Evolutionary conservation across 148 eudicot genomes (phyloP), one percentile per base, ranked within the genome.

Genomic region (Hydrangea macrophylla): DNA sequence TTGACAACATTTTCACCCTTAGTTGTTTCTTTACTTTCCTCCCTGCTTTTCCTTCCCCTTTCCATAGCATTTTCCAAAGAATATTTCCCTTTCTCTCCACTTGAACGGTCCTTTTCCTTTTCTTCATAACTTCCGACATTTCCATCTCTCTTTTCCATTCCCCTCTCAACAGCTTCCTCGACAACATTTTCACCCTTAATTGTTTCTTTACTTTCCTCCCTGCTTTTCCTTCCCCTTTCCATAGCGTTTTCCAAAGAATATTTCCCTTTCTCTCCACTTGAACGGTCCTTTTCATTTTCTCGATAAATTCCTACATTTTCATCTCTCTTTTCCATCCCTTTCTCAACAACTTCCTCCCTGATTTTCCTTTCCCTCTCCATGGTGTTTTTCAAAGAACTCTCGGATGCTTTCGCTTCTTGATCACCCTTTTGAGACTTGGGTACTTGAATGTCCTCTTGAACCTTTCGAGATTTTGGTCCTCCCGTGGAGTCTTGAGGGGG

Each of bases 121-220:
- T n/a, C n/a, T n/a, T n/a, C n/a, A n/a, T n/a, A n/a, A n/a, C n/a
- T n/a, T n/a, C n/a, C n/a, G n/a, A n/a, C n/a, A n/a, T n/a, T 45
- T 45, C n/a, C 22, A 12, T 12, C 18, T 13, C 51, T 48, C 53
- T 48, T 5, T 48, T 1, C 53, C 6, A 7, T 15, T 48, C 22
- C 6, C 53, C 44, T 27, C 33, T 25, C 27, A 23, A 23, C 55
- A 7, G 17, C 13, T 36, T 68, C 57, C 9, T 10, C 7, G 9
- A 11, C 2, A 3, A 2, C 3, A 37, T 27, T 42, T 57, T 58
- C 30, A 18, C 33, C 17, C 39, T 30, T 5, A 30, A 27, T 8
- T 18, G 27, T 18, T 58, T 40, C 72, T 48, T 39, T 68, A 3
- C 59, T 27, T 55, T 55, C 56, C 32, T 37, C 61, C 2, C 17